These are phyloP conservation scores for Cystofilobasidium capitatum DNA, from an alignment of 768 basidiomycete genomes.

Conservation along the genomic window DNA sequence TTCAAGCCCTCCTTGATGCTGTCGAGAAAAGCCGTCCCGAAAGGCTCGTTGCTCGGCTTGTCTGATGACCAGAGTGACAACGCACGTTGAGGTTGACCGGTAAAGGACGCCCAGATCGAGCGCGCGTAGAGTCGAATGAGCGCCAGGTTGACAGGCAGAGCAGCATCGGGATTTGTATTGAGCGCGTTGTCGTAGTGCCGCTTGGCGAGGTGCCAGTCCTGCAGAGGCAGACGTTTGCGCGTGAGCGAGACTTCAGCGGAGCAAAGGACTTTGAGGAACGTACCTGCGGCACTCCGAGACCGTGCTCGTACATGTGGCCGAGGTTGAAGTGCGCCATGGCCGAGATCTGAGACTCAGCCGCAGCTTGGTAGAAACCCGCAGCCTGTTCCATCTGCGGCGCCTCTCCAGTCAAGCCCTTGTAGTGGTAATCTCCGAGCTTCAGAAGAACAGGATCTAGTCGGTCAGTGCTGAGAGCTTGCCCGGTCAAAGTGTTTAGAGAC, in stretches of 20 bases:
- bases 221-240: conserved; percentile 4
- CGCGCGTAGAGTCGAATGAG: conserved; percentile 69
- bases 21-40: background rate
- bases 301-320: conserved; percentile 99
- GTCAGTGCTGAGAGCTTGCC: background rate
- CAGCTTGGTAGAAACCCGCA: conserved; percentile 79
- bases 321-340: conserved; percentile 97
- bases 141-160: conserved; percentile 74
- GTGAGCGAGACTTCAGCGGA: background rate
- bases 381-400: conserved; percentile 76
- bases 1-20: conserved; percentile 13
- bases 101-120: conserved; percentile 72
- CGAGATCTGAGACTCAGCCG: conserved; percentile 82
- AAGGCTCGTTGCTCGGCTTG: background rate
- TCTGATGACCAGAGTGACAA: conserved; percentile 6
- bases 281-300: conserved; percentile 79
- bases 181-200: conserved; percentile 84
- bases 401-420: conserved; percentile 73
- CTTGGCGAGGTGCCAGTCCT: conserved; percentile 96
- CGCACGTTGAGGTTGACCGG: conserved; percentile 43
- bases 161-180: conserved; percentile 80
- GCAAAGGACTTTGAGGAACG: conserved; percentile 23
- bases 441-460: background rate
- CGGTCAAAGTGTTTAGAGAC: background rate
- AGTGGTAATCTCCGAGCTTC: conserved; percentile 75